A percentile compares a stretch with the other conserved stretches of the same genome.
phyloP scores from a whole-genome alignment of 768 basidiomycete genomes.

The Suillus placidus region DNA sequence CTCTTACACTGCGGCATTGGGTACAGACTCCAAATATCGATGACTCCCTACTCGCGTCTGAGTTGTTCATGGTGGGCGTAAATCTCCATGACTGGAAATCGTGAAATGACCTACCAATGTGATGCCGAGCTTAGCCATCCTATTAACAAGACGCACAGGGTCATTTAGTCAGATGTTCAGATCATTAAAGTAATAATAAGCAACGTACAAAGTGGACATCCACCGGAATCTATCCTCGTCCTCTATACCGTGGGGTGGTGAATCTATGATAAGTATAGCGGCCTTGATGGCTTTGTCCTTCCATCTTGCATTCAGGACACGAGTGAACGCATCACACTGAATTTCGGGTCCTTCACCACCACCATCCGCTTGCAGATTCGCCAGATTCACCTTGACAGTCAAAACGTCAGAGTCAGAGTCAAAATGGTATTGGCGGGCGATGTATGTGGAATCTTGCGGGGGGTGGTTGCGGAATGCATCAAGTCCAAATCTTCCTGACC shows the following conservation, averaged over 20 bases:
- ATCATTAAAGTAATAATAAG: neutral
- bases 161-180: slow-evolving; percentile 21
- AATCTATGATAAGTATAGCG: slow-evolving; percentile 57
- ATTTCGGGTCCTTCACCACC: slow-evolving; percentile 63
- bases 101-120: too few species aligned
- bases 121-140: slow-evolving; percentile 44
- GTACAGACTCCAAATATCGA: too few species aligned
- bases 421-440: slow-evolving; percentile 54
- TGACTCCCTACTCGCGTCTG: too few species aligned
- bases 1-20: too few species aligned
- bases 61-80: too few species aligned
- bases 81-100: too few species aligned
- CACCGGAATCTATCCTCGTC: slow-evolving; percentile 45
- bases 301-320: slow-evolving; percentile 52
- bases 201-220: slow-evolving; percentile 5
- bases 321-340: slow-evolving; percentile 55
- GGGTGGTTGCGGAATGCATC: slow-evolving; percentile 61
- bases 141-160: slow-evolving; percentile 31
- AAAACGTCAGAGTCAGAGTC: slow-evolving; percentile 50
- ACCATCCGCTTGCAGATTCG: slow-evolving; percentile 43
- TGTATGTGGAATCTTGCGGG: slow-evolving; percentile 54
- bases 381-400: slow-evolving; percentile 46
- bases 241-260: slow-evolving; percentile 63
- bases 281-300: slow-evolving; percentile 52
- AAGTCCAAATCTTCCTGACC: slow-evolving; percentile 49